These are phyloP conservation scores for Limtongia smithiae DNA, from an alignment of 805 yeast genomes.

Conservation along the genomic window DNA sequence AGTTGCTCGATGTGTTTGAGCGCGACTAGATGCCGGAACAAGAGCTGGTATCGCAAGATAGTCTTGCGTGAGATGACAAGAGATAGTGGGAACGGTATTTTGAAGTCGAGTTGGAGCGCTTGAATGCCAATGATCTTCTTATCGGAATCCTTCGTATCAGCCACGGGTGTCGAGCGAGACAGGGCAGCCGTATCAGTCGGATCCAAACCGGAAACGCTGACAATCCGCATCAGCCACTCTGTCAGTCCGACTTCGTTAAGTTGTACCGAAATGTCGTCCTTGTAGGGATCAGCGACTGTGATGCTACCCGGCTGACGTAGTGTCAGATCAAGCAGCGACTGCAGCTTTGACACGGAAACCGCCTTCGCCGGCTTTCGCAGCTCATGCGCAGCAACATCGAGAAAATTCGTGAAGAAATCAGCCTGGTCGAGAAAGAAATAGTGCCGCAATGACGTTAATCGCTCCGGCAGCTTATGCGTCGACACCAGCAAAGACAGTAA, in stretches of 20 bases:
- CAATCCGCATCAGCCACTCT: constrained; percentile 39
- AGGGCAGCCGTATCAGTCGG: constrained; percentile 26
- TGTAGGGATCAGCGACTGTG: constrained; percentile 38
- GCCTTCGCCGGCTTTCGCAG: constrained; percentile 42
- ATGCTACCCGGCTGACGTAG: constrained; percentile 42
- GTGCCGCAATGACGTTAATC: constrained; percentile 51
- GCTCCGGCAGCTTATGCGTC: constrained; percentile 53
- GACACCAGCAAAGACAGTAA: constrained; percentile 55
- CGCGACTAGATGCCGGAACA: constrained; percentile 66
- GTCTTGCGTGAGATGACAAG: constrained; percentile 67
- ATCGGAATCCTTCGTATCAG: constrained; percentile 21
- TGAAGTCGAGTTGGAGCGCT: constrained; percentile 40
- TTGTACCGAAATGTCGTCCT: constrained; percentile 37
- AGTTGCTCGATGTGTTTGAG: constrained; percentile 59
- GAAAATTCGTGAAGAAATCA: constrained; percentile 50
- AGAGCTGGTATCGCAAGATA: constrained; percentile 70
- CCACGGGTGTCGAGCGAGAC: constrained; percentile 16
- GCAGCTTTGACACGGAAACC: constrained; percentile 37
- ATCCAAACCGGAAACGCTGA: constrained; percentile 38
- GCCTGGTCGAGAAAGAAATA: constrained; percentile 57
- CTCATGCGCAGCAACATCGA: constrained; percentile 51
- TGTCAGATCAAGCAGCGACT: constrained; percentile 40
- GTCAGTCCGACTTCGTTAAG: constrained; percentile 36
- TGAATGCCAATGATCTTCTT: constrained; percentile 35
- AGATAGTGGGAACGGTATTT: constrained; percentile 81